phyloP scores from a whole-genome alignment of 768 basidiomycete species.

The Candolleomyces aberdarensis region DNA sequence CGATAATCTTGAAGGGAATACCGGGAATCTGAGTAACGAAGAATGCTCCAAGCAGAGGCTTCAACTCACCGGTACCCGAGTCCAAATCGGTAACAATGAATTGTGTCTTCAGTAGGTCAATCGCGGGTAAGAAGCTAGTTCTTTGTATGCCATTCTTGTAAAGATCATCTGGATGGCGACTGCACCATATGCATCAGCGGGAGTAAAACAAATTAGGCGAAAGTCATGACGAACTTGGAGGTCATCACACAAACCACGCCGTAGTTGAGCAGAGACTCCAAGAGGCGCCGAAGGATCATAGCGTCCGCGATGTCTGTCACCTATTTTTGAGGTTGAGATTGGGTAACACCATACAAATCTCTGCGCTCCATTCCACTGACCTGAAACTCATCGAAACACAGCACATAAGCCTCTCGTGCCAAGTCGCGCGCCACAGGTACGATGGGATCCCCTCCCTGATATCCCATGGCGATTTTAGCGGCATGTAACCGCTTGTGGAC shows the following conservation, averaged over 20 bases:
- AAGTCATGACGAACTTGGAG: constrained; percentile 71
- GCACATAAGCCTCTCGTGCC: constrained; percentile 76
- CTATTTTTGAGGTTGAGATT: constrained; percentile 29
- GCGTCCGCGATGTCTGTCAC: constrained; percentile 98
- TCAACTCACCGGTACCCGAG: constrained; percentile 79
- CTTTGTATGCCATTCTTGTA: constrained; percentile 99
- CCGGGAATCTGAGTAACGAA: no score
- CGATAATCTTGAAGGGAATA: constrained; percentile 70
- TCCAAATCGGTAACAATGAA: constrained; percentile 91
- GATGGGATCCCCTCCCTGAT: constrained; percentile 76
- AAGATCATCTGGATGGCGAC: constrained; percentile 94
- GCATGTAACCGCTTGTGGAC: constrained; percentile 91
- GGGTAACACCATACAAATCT: background rate
- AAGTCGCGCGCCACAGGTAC: constrained; percentile 84
- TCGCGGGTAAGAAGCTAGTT: constrained; percentile 90
- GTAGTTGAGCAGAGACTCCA: constrained; percentile 81
- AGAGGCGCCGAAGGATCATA: constrained; percentile 90
- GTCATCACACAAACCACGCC: constrained; percentile 96
- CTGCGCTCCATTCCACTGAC: constrained; percentile 31
- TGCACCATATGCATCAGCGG: constrained; percentile 25
- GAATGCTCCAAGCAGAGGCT: background rate
- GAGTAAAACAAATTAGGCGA: background rate
- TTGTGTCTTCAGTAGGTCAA: constrained; percentile 84
- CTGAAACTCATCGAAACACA: constrained; percentile 99
- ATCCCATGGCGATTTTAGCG: constrained; percentile 69